A percentile compares a stretch with the other conserved stretches of the same genome.
Conservation (phyloP, 2,329 filamentous ascomycete genomes). For the Ophiostoma novo-ulmi region DNA sequence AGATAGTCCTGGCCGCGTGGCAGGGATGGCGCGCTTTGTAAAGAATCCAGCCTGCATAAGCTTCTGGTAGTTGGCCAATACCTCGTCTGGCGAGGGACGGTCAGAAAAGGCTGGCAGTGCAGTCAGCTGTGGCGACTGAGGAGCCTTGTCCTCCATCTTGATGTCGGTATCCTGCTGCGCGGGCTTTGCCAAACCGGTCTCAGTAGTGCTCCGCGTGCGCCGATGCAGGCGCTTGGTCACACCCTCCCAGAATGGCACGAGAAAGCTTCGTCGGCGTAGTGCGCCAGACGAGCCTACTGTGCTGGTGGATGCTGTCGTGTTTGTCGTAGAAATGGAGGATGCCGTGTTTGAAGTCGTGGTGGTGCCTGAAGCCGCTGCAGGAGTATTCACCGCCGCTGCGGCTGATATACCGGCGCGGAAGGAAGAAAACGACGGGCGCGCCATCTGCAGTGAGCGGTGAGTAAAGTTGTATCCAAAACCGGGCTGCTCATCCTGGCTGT, state of each 20-base stretch:
- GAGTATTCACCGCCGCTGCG: not conserved
- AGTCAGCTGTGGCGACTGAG: not conserved
- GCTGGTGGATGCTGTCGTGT: constrained; percentile 21
- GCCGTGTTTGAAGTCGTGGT: constrained; percentile 15
- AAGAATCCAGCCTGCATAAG: constrained; percentile 56
- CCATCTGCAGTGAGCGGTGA: constrained; percentile 25
- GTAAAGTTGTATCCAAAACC: constrained; percentile 19
- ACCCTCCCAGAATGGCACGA: constrained; percentile 35
- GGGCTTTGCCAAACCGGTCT: not conserved
- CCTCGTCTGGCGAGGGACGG: constrained; percentile 44
- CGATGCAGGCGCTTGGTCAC: constrained; percentile 32
- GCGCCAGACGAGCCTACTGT: not conserved
- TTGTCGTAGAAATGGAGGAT: constrained; percentile 6
- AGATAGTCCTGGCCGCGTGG: constrained; percentile 45
- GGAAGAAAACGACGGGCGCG: constrained; percentile 18
- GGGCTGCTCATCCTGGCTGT: constrained; percentile 15
- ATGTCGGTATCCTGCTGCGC: not conserved
- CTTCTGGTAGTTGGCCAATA: constrained; percentile 52
- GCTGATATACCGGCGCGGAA: constrained; percentile 11
- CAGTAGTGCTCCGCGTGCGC: constrained; percentile 18
- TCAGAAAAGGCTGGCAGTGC: not conserved
- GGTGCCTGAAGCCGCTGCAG: not conserved
- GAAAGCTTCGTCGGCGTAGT: constrained; percentile 29
- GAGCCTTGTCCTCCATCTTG: constrained; percentile 9
- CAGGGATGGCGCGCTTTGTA: constrained; percentile 52